Percentiles rank a stretch among this genome's conserved stretches.
Evolutionary conservation across 352 stramenopile genomes (phyloP).

Genomic region (Globisporangium heterothallicum): DNA sequence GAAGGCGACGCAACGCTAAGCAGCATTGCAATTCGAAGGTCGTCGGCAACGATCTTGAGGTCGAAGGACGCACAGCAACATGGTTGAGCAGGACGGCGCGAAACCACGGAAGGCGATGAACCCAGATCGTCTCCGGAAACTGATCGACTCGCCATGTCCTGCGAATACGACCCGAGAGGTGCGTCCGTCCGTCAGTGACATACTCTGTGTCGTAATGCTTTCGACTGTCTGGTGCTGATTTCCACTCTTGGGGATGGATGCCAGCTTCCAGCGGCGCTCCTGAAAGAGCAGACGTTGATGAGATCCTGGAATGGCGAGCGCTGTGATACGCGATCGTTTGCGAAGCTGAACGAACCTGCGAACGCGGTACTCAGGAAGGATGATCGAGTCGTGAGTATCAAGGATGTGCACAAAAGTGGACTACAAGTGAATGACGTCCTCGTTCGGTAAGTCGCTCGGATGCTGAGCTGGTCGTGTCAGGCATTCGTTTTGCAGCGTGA

Average conservation of each 20-base stretch:
- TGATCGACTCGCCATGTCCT: conserved; percentile 51
- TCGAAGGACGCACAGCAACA: conserved; percentile 4
- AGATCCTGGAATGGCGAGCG: conserved; percentile 58
- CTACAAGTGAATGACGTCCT: conserved; percentile 10
- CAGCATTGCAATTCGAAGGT: too few species aligned
- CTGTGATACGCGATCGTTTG: conserved; percentile 45
- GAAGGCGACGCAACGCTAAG: too few species aligned
- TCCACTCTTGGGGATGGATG: neutral
- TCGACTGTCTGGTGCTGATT: neutral
- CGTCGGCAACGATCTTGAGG: too few species aligned
- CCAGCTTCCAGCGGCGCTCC: conserved; percentile 25
- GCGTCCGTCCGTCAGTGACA: too few species aligned
- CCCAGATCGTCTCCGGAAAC: conserved; percentile 45
- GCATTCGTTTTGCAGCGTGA: too few species aligned
- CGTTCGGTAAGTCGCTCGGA: conserved; percentile 5
- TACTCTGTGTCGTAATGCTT: neutral
- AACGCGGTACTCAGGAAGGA: conserved; percentile 33
- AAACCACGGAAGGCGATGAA: conserved; percentile 37
- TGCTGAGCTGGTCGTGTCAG: too few species aligned
- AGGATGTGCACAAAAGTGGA: conserved; percentile 16
- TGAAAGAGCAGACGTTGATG: conserved; percentile 33
- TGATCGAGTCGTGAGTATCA: conserved; percentile 22
- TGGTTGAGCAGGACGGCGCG: neutral
- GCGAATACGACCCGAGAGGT: conserved; percentile 31
- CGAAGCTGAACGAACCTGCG: conserved; percentile 27